phyloP scores from a whole-genome alignment of 2,329 filamentous ascomycete species.

The Cercospora brassicicola region DNA sequence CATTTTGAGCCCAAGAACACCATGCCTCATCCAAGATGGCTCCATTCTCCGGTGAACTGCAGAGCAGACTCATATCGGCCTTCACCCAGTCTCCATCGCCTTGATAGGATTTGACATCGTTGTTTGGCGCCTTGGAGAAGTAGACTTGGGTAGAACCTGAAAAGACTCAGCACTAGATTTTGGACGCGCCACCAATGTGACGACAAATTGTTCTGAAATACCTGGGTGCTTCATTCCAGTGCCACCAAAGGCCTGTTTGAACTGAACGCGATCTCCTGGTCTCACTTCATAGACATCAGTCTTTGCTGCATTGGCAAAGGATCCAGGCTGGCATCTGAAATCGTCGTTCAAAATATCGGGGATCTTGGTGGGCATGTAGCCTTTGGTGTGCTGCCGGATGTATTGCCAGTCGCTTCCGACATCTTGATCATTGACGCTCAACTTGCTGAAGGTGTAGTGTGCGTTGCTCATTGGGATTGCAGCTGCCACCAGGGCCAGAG shows the following conservation, averaged over 20 bases:
- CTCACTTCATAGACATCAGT: slow-evolving; percentile 22
- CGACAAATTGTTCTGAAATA: not conserved
- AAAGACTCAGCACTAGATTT: too few species aligned
- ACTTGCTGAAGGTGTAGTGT: slow-evolving; percentile 28
- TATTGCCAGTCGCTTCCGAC: slow-evolving; percentile 23
- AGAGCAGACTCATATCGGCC: slow-evolving; percentile 20
- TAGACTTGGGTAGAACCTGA: slow-evolving; percentile 22
- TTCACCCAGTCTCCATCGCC: slow-evolving; percentile 28
- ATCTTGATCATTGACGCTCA: slow-evolving; percentile 20
- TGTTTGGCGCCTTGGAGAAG: slow-evolving; percentile 23
- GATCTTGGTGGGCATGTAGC: slow-evolving; percentile 22
- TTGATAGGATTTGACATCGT: slow-evolving; percentile 20
- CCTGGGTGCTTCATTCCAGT: slow-evolving; percentile 25
- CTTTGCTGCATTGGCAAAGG: slow-evolving; percentile 17
- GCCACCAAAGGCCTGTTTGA: slow-evolving; percentile 19
- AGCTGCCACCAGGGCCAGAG: not conserved
- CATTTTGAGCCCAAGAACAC: slow-evolving; percentile 18
- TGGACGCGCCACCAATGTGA: too few species aligned
- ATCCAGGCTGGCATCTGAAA: slow-evolving; percentile 1
- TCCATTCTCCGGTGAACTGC: slow-evolving; percentile 16
- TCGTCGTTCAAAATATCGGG: slow-evolving; percentile 19
- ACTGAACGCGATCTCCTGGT: slow-evolving; percentile 23
- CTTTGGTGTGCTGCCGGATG: slow-evolving; percentile 25
- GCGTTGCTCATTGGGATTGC: not conserved
- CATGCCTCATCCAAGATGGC: slow-evolving; percentile 3